Evolutionary conservation across 2,329 filamentous ascomycete species (phyloP).

Genomic region (Alternaria dauci): DNA sequence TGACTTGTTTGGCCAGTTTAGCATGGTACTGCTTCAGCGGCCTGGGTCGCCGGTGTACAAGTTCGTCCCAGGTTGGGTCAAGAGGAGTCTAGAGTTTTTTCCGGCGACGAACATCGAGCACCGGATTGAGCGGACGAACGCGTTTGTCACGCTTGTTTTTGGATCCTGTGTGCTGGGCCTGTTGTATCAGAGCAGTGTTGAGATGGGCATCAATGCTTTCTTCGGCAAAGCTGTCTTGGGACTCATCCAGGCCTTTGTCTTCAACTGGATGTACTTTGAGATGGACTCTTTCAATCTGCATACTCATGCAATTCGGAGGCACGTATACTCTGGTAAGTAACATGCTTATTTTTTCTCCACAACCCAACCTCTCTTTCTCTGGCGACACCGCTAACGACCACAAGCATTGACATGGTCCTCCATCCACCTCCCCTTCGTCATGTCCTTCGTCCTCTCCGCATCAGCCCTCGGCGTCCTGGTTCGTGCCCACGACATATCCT

Average conservation of each 20-base stretch:
- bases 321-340: slow-evolving; percentile 53
- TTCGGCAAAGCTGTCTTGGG: slow-evolving; percentile 70
- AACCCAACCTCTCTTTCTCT: background rate
- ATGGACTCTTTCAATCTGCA: slow-evolving; percentile 66
- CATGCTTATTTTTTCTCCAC: background rate
- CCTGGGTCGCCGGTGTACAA: slow-evolving; percentile 25
- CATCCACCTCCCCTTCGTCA: slow-evolving; percentile 69
- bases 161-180: slow-evolving; percentile 70
- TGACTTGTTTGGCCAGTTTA: slow-evolving; percentile 61
- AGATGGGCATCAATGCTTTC: slow-evolving; percentile 64
- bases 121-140: slow-evolving; percentile 69
- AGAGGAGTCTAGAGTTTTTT: slow-evolving; percentile 64
- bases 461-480: slow-evolving; percentile 67
- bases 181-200: slow-evolving; percentile 64
- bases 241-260: slow-evolving; percentile 65
- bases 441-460: slow-evolving; percentile 68
- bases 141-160: slow-evolving; percentile 71
- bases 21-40: slow-evolving; percentile 53
- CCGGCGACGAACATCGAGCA: slow-evolving; percentile 73
- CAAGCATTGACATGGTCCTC: slow-evolving; percentile 63
- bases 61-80: slow-evolving; percentile 27
- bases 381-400: background rate
- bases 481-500: slow-evolving; percentile 63
- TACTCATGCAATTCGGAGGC: slow-evolving; percentile 68
- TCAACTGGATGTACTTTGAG: slow-evolving; percentile 72